These are phyloP conservation scores for Trichoderma polysporum DNA, from an alignment of 2,329 filamentous ascomycete species.

Conservation along the genomic window DNA sequence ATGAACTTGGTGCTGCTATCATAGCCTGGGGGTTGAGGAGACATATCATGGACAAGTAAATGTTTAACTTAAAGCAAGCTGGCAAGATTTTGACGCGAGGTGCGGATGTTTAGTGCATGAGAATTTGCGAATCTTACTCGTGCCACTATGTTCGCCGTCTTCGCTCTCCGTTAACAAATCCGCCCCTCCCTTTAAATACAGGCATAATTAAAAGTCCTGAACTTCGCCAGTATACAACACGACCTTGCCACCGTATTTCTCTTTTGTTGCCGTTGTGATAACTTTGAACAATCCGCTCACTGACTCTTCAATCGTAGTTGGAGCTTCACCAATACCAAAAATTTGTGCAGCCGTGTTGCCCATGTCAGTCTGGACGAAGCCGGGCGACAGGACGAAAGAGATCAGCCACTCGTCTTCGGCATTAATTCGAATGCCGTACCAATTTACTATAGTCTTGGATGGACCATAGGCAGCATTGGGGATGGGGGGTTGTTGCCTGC, in stretches of 20 bases:
- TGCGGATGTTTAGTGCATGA: too few relatives aligned
- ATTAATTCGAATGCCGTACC: slow-evolving; percentile 23
- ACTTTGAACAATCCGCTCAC: slow-evolving; percentile 35
- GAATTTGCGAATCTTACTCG: too few relatives aligned
- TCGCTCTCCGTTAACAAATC: too few relatives aligned
- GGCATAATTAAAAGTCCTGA: background rate
- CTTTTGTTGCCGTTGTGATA: slow-evolving; percentile 34
- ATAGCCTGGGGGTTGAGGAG: too few relatives aligned
- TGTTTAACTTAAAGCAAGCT: too few relatives aligned
- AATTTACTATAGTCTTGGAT: slow-evolving; percentile 37
- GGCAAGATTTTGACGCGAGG: too few relatives aligned
- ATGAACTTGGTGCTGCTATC: too few relatives aligned
- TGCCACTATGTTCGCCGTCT: too few relatives aligned
- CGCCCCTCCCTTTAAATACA: too few relatives aligned
- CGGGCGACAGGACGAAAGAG: slow-evolving; percentile 38
- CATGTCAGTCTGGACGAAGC: slow-evolving; percentile 37
- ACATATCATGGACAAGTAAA: too few relatives aligned
- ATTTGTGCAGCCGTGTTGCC: slow-evolving; percentile 33
- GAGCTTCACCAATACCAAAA: slow-evolving; percentile 31
- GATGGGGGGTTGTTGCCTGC: slow-evolving; percentile 33
- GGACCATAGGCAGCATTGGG: slow-evolving; percentile 38
- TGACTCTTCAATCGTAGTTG: slow-evolving; percentile 34
- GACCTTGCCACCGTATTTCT: slow-evolving; percentile 5
- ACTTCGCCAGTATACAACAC: background rate
- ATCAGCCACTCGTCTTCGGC: slow-evolving; percentile 24